These are phyloP conservation scores for Metarhizium guizhouense DNA, from an alignment of 2,329 filamentous ascomycete species.

Conservation along the genomic window DNA sequence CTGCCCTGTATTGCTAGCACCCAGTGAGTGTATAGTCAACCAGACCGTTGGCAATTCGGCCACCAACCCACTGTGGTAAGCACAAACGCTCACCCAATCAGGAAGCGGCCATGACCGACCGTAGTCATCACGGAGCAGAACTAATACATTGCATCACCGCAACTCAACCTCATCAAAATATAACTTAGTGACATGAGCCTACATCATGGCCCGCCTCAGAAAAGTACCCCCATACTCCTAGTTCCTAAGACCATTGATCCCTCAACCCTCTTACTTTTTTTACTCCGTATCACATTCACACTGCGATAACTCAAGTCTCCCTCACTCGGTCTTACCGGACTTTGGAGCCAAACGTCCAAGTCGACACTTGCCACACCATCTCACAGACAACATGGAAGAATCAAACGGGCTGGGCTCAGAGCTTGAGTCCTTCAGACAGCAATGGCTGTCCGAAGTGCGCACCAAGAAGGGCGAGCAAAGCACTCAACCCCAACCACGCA, in stretches of 20 bases:
- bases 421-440: constrained; percentile 73
- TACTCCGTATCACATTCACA: not conserved
- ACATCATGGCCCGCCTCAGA: not conserved
- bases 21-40: too few relatives aligned
- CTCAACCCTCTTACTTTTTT: not conserved
- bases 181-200: not conserved
- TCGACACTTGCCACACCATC: not conserved
- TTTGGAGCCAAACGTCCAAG: not conserved
- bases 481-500: not conserved
- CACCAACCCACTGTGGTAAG: not conserved
- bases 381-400: constrained; percentile 1
- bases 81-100: not conserved
- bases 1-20: too few relatives aligned
- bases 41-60: not conserved
- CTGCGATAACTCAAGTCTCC: not conserved
- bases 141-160: not conserved
- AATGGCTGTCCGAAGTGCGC: constrained; percentile 80
- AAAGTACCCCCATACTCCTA: not conserved
- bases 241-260: not conserved
- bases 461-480: constrained; percentile 16
- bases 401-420: constrained; percentile 46
- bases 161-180: not conserved
- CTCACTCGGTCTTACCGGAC: constrained; percentile 4
- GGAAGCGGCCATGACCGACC: not conserved
- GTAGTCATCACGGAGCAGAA: not conserved